Conservation (phyloP, 1,284 basidiomycete species). For the Earliella scabrosa region DNA sequence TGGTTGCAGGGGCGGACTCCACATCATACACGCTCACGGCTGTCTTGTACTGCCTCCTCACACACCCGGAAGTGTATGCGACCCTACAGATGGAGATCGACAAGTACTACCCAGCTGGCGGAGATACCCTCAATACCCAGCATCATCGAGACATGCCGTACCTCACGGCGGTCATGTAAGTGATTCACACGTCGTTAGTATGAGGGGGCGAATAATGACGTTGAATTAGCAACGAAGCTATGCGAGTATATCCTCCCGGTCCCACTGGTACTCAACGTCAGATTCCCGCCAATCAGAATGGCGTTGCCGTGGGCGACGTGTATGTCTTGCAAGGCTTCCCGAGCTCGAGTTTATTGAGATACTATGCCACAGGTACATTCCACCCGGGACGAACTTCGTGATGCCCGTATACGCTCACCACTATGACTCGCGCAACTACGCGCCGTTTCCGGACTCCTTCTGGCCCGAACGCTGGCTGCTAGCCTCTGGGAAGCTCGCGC, state of each 20-base stretch:
- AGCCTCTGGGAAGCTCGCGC: neutral
- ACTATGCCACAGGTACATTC: conserved; percentile 18
- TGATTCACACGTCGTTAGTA: neutral
- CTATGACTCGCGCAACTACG: conserved; percentile 34
- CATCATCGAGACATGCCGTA: conserved; percentile 31
- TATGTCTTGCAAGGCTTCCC: no score
- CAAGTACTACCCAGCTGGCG: conserved; percentile 27
- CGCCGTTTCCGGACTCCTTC: conserved; percentile 21
- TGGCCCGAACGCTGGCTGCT: conserved; percentile 35
- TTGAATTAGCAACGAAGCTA: conserved; percentile 54
- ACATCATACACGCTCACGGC: conserved; percentile 29
- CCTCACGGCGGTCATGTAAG: conserved; percentile 36
- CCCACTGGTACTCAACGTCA: no score
- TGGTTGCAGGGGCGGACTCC: conserved; percentile 38
- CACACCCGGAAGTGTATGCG: conserved; percentile 22
- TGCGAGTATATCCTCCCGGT: conserved; percentile 37
- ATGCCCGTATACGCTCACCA: conserved; percentile 30
- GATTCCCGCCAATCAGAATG: no score
- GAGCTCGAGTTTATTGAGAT: no score
- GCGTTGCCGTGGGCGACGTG: no score
- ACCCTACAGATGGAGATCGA: conserved; percentile 34
- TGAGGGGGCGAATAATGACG: neutral
- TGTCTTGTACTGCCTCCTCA: conserved; percentile 27
- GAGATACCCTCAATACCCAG: conserved; percentile 24
- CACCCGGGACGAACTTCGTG: conserved; percentile 25